Conservation (phyloP, 225 moss, liverwort and hornwort species). For the Straminergon stramineum region DNA sequence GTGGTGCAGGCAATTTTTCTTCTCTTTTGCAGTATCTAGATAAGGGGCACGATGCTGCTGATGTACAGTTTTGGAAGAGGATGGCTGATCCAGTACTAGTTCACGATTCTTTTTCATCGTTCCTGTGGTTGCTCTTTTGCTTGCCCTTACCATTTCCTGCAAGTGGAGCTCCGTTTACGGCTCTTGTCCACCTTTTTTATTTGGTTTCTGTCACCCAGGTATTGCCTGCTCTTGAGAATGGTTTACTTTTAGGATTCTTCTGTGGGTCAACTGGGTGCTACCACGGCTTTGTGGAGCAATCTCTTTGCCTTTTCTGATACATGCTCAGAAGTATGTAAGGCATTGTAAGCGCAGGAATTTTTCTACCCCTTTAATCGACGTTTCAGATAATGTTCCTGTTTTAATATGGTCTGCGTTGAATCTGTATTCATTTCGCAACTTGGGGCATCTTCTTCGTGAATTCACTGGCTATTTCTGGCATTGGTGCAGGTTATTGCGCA, state of each 20-base stretch:
- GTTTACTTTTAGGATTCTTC: neutral
- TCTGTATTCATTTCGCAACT: neutral
- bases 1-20: conserved; percentile 59
- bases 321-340: neutral
- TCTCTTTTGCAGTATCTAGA: conserved; percentile 79
- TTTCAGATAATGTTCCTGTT: neutral
- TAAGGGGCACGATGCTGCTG: conserved; percentile 77
- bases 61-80: conserved; percentile 95
- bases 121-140: conserved; percentile 88
- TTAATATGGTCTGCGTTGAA: neutral
- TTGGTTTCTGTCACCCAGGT: conserved; percentile 82
- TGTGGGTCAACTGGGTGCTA: neutral
- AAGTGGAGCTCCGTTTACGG: conserved; percentile 66
- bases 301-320: neutral
- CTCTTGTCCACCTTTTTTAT: conserved; percentile 88
- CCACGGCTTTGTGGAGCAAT: neutral
- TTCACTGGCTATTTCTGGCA: neutral
- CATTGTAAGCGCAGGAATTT: neutral
- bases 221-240: neutral
- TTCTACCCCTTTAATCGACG: neutral
- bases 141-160: conserved; percentile 83
- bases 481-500: conserved; percentile 49
- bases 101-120: conserved; percentile 84
- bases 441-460: neutral
- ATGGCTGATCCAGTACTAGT: conserved; percentile 83